Base-by-base conservation (phyloP, 192 early-diverging fungal genomes). In the Podila clonocystis region DNA sequence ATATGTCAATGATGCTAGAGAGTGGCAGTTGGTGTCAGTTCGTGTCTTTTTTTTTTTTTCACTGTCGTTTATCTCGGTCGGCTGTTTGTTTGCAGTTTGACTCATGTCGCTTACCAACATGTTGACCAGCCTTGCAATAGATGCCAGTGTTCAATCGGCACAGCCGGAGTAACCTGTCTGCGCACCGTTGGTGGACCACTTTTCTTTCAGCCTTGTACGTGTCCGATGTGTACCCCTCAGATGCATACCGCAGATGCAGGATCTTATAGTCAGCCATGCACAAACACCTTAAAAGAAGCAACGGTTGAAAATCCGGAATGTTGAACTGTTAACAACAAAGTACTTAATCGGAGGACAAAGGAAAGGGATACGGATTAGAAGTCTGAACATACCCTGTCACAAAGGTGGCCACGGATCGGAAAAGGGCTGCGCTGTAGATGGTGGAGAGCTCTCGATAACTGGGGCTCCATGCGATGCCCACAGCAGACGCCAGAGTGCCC, bases 221-320 rank as follows among this genome's bases (percentile, higher is more conserved):
- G 13, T 86, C 85, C 2, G 83, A 83, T 17, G 76, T 79, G 58
- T 83, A 85, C 2, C 83, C 87, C 3, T 59, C 66, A 12, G 73
- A 69, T n/a, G 68, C 68, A 73, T 86, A 85, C 36, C 79, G 63
- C 22, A 83, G 58, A 59, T 88, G 84, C 64, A 88, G 62, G 15
- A 84, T 61, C 68, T 88, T 88, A 72, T 88, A 88, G 33, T 88
- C 85, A 3, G 75, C 68, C 82, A 86, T 88, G 49, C 86, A 87
- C 9, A 85, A 49, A 13, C 73, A 83, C 4, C 86, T 87, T 62
- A 30, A 7, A 45, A 3, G n/a, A 45, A 13, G 15, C 13, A 57
- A 38, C 11, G 33, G 30, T 58, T 26, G 19, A 36, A 20, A 55
- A 33, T 58, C 20, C 20, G 48, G 48, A 26, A 20, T 9, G 33